Evolutionary conservation across 140 eudicot species (phyloP).

Genomic region (Stevia rebaudiana): DNA sequence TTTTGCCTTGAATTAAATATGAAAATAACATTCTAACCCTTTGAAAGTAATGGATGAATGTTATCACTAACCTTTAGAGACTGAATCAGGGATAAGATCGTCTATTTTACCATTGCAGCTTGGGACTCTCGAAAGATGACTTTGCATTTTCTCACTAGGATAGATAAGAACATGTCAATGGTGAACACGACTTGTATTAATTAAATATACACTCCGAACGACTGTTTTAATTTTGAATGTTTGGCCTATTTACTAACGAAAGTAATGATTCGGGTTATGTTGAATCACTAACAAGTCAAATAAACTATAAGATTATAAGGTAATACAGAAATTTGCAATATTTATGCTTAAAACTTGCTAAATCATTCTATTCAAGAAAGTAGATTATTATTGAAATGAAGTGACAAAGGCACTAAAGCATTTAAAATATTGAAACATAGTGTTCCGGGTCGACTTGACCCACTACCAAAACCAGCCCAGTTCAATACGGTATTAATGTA

Average conservation of each 20-base stretch:
- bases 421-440: background rate
- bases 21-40: too few relatives aligned
- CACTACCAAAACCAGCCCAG: background rate
- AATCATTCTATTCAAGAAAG: background rate
- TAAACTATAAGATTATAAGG: background rate
- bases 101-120: conserved; percentile 41
- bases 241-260: background rate
- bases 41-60: background rate
- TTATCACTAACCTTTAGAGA: conserved; percentile 44
- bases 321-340: background rate
- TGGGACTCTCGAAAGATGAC: conserved; percentile 31
- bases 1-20: too few relatives aligned
- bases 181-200: background rate
- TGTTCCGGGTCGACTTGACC: background rate
- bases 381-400: background rate
- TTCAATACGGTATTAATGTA: background rate
- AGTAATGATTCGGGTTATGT: background rate
- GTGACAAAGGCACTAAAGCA: background rate
- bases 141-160: conserved; percentile 47
- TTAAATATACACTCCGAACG: background rate
- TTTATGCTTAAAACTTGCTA: background rate
- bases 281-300: background rate
- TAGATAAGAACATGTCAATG: conserved; percentile 3
- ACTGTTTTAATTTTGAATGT: background rate
- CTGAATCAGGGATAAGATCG: conserved; percentile 32